phyloP scores from a whole-genome alignment of 2,329 filamentous ascomycete species.

The Colletotrichum spaethianum region DNA sequence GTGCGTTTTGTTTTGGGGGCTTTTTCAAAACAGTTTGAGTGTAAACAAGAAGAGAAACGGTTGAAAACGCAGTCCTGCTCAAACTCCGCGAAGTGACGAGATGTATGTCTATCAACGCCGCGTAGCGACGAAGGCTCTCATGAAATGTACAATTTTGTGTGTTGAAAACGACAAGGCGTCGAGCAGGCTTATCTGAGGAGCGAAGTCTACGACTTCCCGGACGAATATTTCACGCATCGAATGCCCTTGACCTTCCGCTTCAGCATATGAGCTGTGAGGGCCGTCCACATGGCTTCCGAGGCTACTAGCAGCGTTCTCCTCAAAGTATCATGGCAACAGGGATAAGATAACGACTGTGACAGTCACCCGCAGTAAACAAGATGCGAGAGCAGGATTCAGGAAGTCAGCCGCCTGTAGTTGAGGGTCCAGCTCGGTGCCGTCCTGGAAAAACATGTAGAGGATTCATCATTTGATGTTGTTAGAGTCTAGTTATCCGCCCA shows the following conservation, averaged over 20 bases:
- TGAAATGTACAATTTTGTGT: not conserved
- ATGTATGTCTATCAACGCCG: too few species aligned
- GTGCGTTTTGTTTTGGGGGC: slow-evolving; percentile 1
- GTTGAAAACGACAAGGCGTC: not conserved
- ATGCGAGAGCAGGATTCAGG: not conserved
- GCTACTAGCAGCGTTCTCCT: not conserved
- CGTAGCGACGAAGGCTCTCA: not conserved
- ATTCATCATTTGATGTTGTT: not conserved
- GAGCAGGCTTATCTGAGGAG: not conserved
- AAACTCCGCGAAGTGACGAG: too few species aligned
- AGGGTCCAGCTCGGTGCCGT: not conserved
- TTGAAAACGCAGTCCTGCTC: not conserved
- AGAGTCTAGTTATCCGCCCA: not conserved
- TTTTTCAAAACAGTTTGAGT: not conserved
- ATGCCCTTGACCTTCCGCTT: not conserved
- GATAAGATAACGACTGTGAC: not conserved
- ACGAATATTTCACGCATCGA: not conserved
- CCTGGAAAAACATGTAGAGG: not conserved
- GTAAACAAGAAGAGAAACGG: slow-evolving; percentile 2
- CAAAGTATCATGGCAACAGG: not conserved
- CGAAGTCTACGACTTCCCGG: too few species aligned
- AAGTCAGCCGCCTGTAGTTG: not conserved
- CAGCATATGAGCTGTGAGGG: not conserved
- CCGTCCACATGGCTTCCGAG: not conserved
- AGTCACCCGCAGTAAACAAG: not conserved